phyloP scores from a whole-genome alignment of 1,284 basidiomycete genomes.

The Cerioporus squamosus region DNA sequence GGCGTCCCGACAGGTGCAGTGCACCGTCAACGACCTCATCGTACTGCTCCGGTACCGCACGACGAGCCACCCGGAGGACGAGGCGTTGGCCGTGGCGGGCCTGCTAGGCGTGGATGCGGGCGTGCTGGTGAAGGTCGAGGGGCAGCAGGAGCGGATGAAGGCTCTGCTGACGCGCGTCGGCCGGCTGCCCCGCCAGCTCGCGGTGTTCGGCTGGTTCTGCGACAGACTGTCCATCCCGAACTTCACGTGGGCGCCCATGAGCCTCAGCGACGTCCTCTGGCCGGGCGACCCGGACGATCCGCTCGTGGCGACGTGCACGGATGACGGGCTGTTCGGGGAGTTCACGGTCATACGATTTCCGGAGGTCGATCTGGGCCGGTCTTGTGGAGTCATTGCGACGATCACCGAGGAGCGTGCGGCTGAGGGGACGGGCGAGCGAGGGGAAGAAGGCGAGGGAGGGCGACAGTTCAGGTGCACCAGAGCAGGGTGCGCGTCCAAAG shows the following conservation, averaged over 20 bases:
- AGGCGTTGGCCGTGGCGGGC: slow-evolving; percentile 2
- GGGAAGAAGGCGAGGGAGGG: no score
- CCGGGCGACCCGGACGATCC: no score
- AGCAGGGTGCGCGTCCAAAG: no score
- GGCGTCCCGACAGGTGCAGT: background rate
- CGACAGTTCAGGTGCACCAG: no score
- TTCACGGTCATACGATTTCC: no score
- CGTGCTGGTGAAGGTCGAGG: background rate
- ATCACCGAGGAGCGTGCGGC: no score
- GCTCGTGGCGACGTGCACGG: no score
- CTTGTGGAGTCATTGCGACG: no score
- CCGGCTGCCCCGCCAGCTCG: background rate
- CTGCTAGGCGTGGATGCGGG: slow-evolving; percentile 2
- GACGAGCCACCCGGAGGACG: slow-evolving; percentile 3
- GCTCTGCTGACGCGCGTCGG: background rate
- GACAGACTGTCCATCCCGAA: background rate
- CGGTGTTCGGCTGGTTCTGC: background rate
- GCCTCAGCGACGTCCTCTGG: no score
- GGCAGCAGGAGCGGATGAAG: background rate
- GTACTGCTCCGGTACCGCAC: background rate
- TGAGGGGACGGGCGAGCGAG: no score
- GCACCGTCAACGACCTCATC: background rate
- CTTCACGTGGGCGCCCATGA: background rate
- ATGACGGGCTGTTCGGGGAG: no score
- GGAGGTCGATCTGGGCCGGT: no score